Evolutionary conservation across 805 yeast species (phyloP).

Genomic region (Lachancea mirantina): DNA sequence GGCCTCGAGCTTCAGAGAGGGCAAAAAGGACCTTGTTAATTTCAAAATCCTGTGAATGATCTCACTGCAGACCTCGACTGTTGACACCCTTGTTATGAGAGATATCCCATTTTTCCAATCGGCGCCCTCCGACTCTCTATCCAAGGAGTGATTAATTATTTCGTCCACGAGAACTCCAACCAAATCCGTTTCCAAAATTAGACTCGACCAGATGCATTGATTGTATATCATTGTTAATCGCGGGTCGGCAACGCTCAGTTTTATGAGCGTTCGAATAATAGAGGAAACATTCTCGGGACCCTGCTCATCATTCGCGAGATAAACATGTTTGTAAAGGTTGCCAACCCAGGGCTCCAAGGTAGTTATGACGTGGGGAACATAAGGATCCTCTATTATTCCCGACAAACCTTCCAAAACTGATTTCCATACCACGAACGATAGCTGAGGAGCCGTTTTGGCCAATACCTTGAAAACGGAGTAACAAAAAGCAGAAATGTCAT

Average conservation of each 20-base stretch:
- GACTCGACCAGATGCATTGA: conserved; percentile 57
- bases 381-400: conserved; percentile 16
- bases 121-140: conserved; percentile 67
- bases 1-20: conserved; percentile 35
- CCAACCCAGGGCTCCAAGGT: conserved; percentile 64
- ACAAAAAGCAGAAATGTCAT: conserved; percentile 56
- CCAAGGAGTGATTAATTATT: conserved; percentile 64
- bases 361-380: conserved; percentile 20
- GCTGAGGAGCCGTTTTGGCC: conserved; percentile 48
- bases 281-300: conserved; percentile 58
- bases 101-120: conserved; percentile 59
- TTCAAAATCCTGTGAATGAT: conserved; percentile 51
- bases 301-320: conserved; percentile 42
- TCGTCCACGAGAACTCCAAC: conserved; percentile 60
- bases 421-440: conserved; percentile 49
- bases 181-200: conserved; percentile 56
- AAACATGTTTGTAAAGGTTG: conserved; percentile 55
- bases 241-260: conserved; percentile 45
- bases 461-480: conserved; percentile 49
- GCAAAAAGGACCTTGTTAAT: conserved; percentile 45
- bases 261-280: conserved; percentile 54
- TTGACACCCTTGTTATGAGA: conserved; percentile 57
- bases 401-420: conserved; percentile 23
- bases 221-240: conserved; percentile 47
- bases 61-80: conserved; percentile 64